Evolutionary conservation across 2,329 filamentous ascomycete species (phyloP), one percentile per base, ranked within the genome.

Genomic region (Gliomastix tumulicola): DNA sequence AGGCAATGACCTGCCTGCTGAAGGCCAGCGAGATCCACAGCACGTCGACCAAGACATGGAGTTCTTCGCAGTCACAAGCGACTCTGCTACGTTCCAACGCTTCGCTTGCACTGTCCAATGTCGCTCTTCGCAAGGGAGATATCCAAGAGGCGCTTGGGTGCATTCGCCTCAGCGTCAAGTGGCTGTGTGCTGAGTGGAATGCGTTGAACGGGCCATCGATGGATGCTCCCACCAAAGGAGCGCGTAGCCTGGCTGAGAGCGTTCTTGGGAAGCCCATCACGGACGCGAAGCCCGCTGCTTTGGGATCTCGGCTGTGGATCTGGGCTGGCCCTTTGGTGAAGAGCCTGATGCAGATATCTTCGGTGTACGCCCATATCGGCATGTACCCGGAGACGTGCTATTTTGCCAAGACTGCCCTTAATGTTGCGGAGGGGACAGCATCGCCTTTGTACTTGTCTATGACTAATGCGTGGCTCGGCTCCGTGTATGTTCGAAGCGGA

Each of bases 341-440:
- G 21, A 78, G 80, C 38, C 66, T 94, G 12, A 61, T 81, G 41
- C 81, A 88, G 40, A 73, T 95, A 4, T 88, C 88, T 1, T 73
- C 74, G 5, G 67, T 94, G 2, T 95, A 89, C 48, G 79, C 84
- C 2, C 83, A 94, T 45, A 76, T 92, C 44, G 92, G 92, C 20
- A 75, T 94, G 60, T 87, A 88, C 44, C 81, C 87, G 41, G 90
- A 97, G 55, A 90, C 90, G 3, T 64, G 90, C 1, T 92, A 89
- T 54, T 94, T 94, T 47, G 82, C 84, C 2, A 84, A 96, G 47
- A 84, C 92, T 49, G 88, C 88, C 1, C 69, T 83, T 37, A 87
- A 84, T 49, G 75, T 94, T 41, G 86, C 86, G 17, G 70, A 73
- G 40, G 76, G 74, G n/a, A 75, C 84, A 8, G 67, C 74, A 33